Percentiles rank a stretch among this genome's conserved stretches.
Conservation (phyloP, 768 basidiomycete genomes). For the Dendrothele bispora region DNA sequence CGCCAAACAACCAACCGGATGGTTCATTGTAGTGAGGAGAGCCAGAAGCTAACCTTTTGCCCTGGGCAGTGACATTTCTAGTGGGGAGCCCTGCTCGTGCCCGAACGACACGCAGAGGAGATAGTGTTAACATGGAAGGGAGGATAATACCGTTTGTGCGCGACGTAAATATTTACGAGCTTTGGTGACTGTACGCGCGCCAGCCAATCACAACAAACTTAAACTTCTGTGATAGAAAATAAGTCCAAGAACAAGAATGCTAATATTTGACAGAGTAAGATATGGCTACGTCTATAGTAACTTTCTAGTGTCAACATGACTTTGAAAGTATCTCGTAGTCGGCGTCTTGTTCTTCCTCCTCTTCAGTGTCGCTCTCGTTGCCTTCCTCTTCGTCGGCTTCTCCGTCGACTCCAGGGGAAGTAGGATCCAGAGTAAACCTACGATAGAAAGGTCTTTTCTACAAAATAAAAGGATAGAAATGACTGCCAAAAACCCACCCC, state of each 20-base stretch:
- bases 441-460: background rate
- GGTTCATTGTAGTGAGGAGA: constrained; percentile 89
- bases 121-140: constrained; percentile 43
- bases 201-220: constrained; percentile 3
- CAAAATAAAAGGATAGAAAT: background rate
- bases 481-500: constrained; percentile 41
- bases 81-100: constrained; percentile 36
- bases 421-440: constrained; percentile 56
- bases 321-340: constrained; percentile 51
- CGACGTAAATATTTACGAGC: background rate
- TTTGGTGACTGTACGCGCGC: too few relatives aligned
- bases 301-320: background rate
- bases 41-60: constrained; percentile 64
- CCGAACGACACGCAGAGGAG: constrained; percentile 47
- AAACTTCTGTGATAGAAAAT: background rate
- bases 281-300: constrained; percentile 9
- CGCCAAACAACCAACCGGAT: constrained; percentile 82
- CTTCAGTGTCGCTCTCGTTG: constrained; percentile 36
- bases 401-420: constrained; percentile 45
- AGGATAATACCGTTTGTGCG: constrained; percentile 2
- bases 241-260: constrained; percentile 1
- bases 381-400: constrained; percentile 26
- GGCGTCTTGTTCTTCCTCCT: constrained; percentile 32
- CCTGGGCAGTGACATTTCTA: too few relatives aligned
- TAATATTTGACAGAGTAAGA: constrained; percentile 12